Percentiles rank a stretch among this genome's conserved stretches.
Evolutionary conservation across 371 early-diverging fungal species (phyloP).

Genomic region (Conidiobolus incongruus): DNA sequence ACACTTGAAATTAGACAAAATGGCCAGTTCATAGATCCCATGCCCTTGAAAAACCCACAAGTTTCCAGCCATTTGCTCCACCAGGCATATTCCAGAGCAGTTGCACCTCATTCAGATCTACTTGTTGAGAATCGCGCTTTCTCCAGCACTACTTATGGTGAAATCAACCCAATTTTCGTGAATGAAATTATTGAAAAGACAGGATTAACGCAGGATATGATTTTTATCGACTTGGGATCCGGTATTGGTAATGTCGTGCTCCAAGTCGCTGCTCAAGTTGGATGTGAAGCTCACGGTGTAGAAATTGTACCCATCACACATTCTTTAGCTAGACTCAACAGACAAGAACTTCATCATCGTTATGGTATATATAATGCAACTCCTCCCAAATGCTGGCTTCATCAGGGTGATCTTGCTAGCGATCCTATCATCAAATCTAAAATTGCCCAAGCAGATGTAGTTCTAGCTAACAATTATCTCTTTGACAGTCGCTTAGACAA

Average conservation of each 20-base stretch:
- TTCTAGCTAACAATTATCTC: slow-evolving; percentile 87
- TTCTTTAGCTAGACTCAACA: slow-evolving; percentile 49
- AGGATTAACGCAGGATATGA: slow-evolving; percentile 29
- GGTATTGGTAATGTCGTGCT: slow-evolving; percentile 92
- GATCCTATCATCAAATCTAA: slow-evolving; percentile 31
- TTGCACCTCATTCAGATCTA: slow-evolving; percentile 56
- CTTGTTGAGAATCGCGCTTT: slow-evolving; percentile 75
- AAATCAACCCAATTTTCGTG: slow-evolving; percentile 67
- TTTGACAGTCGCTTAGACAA: slow-evolving; percentile 72
- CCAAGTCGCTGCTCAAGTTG: slow-evolving; percentile 77
- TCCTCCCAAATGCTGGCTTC: slow-evolving; percentile 34
- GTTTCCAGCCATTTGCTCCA: slow-evolving; percentile 73
- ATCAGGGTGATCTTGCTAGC: slow-evolving; percentile 55
- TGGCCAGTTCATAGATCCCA: no score
- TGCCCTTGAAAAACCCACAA: no score
- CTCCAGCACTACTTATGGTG: slow-evolving; percentile 90
- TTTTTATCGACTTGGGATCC: slow-evolving; percentile 84
- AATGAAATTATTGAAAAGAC: slow-evolving; percentile 57
- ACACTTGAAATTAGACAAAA: no score
- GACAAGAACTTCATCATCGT: slow-evolving; percentile 59
- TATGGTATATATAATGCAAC: slow-evolving; percentile 32
- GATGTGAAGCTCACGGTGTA: slow-evolving; percentile 67
- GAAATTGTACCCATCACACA: slow-evolving; percentile 83
- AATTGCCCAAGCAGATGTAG: slow-evolving; percentile 61
- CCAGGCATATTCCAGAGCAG: slow-evolving; percentile 73